Evolutionary conservation across 2,329 filamentous ascomycete species (phyloP), one percentile per base, ranked within the genome.

Genomic region (Penicillium sp.): DNA sequence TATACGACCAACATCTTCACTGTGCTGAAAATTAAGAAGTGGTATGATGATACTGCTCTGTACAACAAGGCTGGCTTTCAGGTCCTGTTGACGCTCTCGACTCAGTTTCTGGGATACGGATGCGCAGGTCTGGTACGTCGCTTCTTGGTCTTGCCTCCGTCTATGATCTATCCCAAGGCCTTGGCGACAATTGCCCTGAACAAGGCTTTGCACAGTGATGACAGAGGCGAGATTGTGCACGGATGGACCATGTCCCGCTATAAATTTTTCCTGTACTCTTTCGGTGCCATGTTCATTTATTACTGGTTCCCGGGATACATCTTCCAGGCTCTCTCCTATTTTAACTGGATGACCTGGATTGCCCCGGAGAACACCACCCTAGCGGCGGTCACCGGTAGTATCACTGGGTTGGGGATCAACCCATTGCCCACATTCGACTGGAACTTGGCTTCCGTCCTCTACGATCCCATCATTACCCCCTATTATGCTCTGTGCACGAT

Each of bases 341-440:
- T 85, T 65, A 79, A 74, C 61, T 85, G 81, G 80, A 77, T 83
- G 63, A 77, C 77, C 0, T 85, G 82, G 82, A 84, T 84, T 51
- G 70, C 77, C 0, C 81, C 81, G 0, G 60, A 71, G 14, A 79
- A 78, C 50, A 62, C 67, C 7, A 70, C 73, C 45, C 62, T 80
- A 19, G 70, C 69, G 39, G 66, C 71, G 22, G 59, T 80, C 22
- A 73, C 73, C 0, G 77, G 78, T 2, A 69, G 70, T 31, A 62
- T 67, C 4, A 72, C 68, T 14, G 78, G 77, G 1, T 61, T 80
- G 1, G 77, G 79, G 24, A 62, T 80, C 21, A 79, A 79, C 57
- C 75, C 74, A 1, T 56, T 74, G 3, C 73, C 77, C 0, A 79
- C 77, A 1, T 73, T 78, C 35, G 78, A 80, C 62, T 80, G 77